phyloP scores from a whole-genome alignment of 208 protist species.

The Trypanosomatidae sp. region DNA sequence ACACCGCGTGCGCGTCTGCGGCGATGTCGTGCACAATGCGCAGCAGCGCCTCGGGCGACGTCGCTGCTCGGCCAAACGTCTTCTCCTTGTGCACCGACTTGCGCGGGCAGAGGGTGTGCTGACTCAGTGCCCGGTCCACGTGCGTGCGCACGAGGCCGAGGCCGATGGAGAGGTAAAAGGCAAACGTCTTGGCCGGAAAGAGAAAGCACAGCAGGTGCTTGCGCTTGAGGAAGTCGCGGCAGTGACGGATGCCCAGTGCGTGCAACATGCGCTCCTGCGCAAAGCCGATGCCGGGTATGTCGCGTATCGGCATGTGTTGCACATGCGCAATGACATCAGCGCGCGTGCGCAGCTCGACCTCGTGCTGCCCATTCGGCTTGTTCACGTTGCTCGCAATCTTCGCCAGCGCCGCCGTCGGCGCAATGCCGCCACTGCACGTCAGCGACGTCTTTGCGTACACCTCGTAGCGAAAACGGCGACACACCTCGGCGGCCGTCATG shows the following conservation, averaged over 20 bases:
- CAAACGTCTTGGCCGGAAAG: conserved; percentile 34
- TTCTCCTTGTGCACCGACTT: conserved; percentile 34
- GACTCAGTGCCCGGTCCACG: conserved; percentile 14
- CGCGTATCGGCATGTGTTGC: conserved; percentile 21
- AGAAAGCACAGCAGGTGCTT: conserved; percentile 29
- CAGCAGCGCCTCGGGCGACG: conserved; percentile 7
- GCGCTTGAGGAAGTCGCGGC: conserved; percentile 17
- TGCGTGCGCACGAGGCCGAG: conserved; percentile 35
- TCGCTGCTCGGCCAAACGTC: conserved; percentile 13
- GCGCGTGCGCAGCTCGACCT: conserved; percentile 15
- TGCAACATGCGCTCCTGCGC: conserved; percentile 24
- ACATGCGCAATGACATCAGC: conserved; percentile 35
- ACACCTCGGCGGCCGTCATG: conserved; percentile 19
- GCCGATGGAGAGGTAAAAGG: conserved; percentile 32
- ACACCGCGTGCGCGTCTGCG: conserved; percentile 7
- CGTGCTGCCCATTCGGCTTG: conserved; percentile 88
- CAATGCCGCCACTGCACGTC: conserved; percentile 64
- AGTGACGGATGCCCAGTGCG: conserved; percentile 29
- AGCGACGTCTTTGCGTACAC: conserved; percentile 31
- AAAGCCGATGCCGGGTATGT: conserved; percentile 37
- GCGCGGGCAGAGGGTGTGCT: conserved; percentile 1
- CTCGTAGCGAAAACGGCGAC: conserved; percentile 22
- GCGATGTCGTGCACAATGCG: conserved; percentile 6
- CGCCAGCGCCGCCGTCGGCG: conserved; percentile 50
- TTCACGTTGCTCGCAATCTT: conserved; percentile 79